phyloP scores from a whole-genome alignment of 345 rosid species.

The Populus tremula region DNA sequence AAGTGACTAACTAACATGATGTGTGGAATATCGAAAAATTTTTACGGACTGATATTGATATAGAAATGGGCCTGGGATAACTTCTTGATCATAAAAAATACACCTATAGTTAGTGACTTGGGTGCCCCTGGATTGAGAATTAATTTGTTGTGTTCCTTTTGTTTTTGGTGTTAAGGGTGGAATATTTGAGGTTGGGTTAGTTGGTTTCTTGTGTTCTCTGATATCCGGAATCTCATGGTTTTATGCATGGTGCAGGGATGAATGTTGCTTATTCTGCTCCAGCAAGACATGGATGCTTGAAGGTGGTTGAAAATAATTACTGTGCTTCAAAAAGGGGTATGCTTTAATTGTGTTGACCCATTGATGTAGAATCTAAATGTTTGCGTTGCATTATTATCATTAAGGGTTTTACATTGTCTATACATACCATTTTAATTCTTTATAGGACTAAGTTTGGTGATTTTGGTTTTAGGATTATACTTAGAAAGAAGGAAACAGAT shows the following conservation, averaged over 20 bases:
- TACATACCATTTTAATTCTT: neutral
- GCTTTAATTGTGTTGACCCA: slow-evolving; percentile 1
- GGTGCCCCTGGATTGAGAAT: neutral
- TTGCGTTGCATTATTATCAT: neutral
- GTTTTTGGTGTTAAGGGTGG: neutral
- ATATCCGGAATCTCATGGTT: slow-evolving; percentile 22
- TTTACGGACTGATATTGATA: neutral
- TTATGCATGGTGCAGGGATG: slow-evolving; percentile 51
- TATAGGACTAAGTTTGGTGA: neutral
- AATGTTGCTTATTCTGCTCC: slow-evolving; percentile 78
- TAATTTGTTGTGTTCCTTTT: neutral
- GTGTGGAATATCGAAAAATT: neutral
- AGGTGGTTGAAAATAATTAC: slow-evolving; percentile 82
- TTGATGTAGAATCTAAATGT: neutral
- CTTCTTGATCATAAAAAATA: neutral
- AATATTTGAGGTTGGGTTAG: neutral
- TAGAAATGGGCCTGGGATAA: neutral
- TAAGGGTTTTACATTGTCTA: neutral
- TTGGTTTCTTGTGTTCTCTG: slow-evolving; percentile 8
- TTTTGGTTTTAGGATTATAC: neutral
- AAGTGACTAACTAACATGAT: neutral
- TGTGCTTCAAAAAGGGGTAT: slow-evolving; percentile 93
- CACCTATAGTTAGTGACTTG: neutral
- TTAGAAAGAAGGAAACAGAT: neutral
- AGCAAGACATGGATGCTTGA: slow-evolving; percentile 73